These are phyloP conservation scores for Leucocoprinus leucothites DNA, from an alignment of 768 basidiomycete genomes.

Conservation along the genomic window DNA sequence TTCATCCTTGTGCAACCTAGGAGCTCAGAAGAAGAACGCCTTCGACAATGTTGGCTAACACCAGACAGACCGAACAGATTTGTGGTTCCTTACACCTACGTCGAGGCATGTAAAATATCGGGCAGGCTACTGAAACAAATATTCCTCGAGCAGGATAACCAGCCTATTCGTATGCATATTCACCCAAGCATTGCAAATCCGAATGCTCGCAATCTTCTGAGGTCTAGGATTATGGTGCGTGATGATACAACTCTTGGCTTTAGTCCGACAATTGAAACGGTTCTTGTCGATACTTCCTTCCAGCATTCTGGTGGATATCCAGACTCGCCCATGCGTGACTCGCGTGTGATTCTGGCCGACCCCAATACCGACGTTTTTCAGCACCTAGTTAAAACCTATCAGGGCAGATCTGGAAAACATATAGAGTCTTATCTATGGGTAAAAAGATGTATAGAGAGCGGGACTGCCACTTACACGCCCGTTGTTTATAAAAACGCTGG, in stretches of 20 bases:
- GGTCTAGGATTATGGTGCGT: conserved; percentile 67
- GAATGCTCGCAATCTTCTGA: conserved; percentile 64
- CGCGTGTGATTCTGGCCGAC: conserved; percentile 77
- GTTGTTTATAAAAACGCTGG: conserved; percentile 83
- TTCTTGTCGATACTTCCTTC: conserved; percentile 1
- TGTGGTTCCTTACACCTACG: conserved; percentile 79
- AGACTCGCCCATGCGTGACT: conserved; percentile 63
- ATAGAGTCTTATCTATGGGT: conserved; percentile 84
- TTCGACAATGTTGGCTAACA: conserved; percentile 70
- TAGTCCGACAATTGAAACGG: no score
- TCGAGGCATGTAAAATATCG: conserved; percentile 82
- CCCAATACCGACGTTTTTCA: conserved; percentile 75
- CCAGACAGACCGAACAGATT: conserved; percentile 68
- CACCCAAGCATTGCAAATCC: conserved; percentile 78
- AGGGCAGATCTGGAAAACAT: conserved; percentile 67
- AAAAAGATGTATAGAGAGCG: conserved; percentile 76
- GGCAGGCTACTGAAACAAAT: conserved; percentile 74
- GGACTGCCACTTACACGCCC: conserved; percentile 64
- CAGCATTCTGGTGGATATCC: conserved; percentile 85
- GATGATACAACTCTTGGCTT: background rate
- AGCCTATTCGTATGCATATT: conserved; percentile 73
- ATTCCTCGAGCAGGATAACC: conserved; percentile 57
- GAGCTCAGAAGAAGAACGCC: conserved; percentile 70
- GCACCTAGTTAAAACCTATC: conserved; percentile 69
- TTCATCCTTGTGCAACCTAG: conserved; percentile 69